Conservation (phyloP, 1,284 basidiomycete genomes). For the Malassezia psittaci region DNA sequence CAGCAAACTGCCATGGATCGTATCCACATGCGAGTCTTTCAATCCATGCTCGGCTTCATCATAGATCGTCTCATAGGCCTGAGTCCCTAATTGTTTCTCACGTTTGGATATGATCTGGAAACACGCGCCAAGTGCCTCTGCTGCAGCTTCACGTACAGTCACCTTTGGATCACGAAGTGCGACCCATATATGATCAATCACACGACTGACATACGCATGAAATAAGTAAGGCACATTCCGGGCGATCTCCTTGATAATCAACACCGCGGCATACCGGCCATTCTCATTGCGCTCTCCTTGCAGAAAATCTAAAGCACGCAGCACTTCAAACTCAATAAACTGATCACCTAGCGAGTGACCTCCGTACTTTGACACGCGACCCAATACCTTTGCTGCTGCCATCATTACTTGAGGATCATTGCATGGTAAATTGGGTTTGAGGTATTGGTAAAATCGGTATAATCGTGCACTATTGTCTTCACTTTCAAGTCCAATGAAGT, state of each 20-base stretch:
- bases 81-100: slow-evolving; percentile 45
- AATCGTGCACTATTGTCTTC: slow-evolving; percentile 56
- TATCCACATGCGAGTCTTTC: slow-evolving; percentile 66
- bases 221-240: slow-evolving; percentile 44
- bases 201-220: slow-evolving; percentile 39
- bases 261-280: slow-evolving; percentile 46
- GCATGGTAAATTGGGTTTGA: slow-evolving; percentile 71
- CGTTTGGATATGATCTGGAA: slow-evolving; percentile 41
- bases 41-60: slow-evolving; percentile 80
- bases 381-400: slow-evolving; percentile 71
- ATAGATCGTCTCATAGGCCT: slow-evolving; percentile 50
- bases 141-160: slow-evolving; percentile 41
- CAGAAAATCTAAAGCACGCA: slow-evolving; percentile 66
- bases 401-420: slow-evolving; percentile 77
- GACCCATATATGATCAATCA: slow-evolving; percentile 45
- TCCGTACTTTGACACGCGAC: slow-evolving; percentile 68
- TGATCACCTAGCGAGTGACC: slow-evolving; percentile 71
- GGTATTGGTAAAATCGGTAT: slow-evolving; percentile 81
- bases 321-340: slow-evolving; percentile 76
- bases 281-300: slow-evolving; percentile 50
- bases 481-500: slow-evolving; percentile 26
- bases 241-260: slow-evolving; percentile 47
- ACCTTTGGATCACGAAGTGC: slow-evolving; percentile 41
- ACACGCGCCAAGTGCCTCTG: slow-evolving; percentile 46
- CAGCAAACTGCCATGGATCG: slow-evolving; percentile 83